phyloP scores from a whole-genome alignment of 2,329 filamentous ascomycete genomes.

The Arachnomyces sp. region DNA sequence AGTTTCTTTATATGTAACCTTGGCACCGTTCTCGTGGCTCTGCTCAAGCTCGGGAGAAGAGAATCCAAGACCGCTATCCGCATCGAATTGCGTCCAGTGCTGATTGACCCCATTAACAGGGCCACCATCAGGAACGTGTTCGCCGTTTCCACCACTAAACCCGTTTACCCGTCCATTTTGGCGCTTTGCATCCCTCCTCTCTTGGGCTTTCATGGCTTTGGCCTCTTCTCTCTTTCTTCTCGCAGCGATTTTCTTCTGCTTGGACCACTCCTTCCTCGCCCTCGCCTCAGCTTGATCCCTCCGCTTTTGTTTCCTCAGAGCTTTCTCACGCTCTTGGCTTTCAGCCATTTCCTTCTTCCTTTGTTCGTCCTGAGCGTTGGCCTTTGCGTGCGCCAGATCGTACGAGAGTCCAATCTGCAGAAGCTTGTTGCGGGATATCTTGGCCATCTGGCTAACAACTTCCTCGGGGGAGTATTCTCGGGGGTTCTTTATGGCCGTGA shows the following conservation, averaged over 20 bases:
- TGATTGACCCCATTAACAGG: no score
- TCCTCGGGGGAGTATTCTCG: conserved; percentile 53
- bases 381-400: conserved; percentile 40
- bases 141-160: no score
- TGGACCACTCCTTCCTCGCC: conserved; percentile 34
- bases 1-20: no score
- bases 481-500: conserved; percentile 55
- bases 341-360: conserved; percentile 28
- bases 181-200: conserved; percentile 8
- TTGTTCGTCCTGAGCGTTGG: conserved; percentile 27
- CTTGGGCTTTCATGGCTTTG: conserved; percentile 12
- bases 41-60: no score
- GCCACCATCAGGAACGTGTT: no score
- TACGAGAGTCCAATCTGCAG: conserved; percentile 40
- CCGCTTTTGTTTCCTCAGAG: conserved; percentile 27
- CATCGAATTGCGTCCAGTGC: no score
- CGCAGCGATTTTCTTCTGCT: conserved; percentile 28
- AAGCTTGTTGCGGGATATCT: conserved; percentile 61
- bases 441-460: conserved; percentile 57
- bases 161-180: neutral
- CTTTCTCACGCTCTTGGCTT: conserved; percentile 30
- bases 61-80: no score
- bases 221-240: conserved; percentile 25
- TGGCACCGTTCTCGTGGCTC: no score
- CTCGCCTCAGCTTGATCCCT: conserved; percentile 30